phyloP scores from a whole-genome alignment of 1,139 yeast species.

The Suzukiozyma palmioleophila region DNA sequence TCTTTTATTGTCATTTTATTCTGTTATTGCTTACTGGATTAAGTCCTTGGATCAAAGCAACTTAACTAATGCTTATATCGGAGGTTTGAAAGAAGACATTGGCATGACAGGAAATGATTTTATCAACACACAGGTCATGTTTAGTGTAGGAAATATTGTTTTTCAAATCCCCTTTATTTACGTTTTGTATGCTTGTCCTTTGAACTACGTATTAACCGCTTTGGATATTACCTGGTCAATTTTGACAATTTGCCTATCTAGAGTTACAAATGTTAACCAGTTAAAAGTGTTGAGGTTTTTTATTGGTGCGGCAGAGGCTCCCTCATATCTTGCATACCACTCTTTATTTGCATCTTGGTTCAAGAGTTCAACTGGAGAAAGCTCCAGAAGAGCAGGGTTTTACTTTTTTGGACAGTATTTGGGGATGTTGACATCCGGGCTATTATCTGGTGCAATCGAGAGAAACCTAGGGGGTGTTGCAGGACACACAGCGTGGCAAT shows the following conservation, averaged over 20 bases:
- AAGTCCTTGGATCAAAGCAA: slow-evolving; percentile 62
- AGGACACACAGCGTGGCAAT: slow-evolving; percentile 64
- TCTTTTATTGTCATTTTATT: slow-evolving; percentile 52
- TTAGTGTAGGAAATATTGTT: slow-evolving; percentile 53
- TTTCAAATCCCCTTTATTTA: slow-evolving; percentile 52
- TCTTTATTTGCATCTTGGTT: slow-evolving; percentile 62
- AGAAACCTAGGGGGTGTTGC: slow-evolving; percentile 39
- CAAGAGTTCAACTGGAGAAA: slow-evolving; percentile 46
- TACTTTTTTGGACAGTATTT: slow-evolving; percentile 58
- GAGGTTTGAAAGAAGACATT: slow-evolving; percentile 57
- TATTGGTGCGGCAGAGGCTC: slow-evolving; percentile 61
- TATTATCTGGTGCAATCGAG: slow-evolving; percentile 58
- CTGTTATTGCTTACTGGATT: slow-evolving; percentile 66
- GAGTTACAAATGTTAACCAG: slow-evolving; percentile 42
- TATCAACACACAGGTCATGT: slow-evolving; percentile 56
- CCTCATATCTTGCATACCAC: slow-evolving; percentile 56
- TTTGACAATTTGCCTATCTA: slow-evolving; percentile 53
- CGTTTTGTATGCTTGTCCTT: slow-evolving; percentile 44
- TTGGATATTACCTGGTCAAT: slow-evolving; percentile 66
- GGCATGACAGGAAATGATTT: slow-evolving; percentile 62
- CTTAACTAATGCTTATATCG: slow-evolving; percentile 64
- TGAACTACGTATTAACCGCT: slow-evolving; percentile 51
- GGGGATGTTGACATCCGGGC: slow-evolving; percentile 61
- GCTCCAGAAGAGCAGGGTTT: slow-evolving; percentile 56
- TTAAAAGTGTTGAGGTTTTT: slow-evolving; percentile 56